Evolutionary conservation across 768 basidiomycete species (phyloP), one percentile per base, ranked within the genome.

Genomic region (Grammothele lineata): DNA sequence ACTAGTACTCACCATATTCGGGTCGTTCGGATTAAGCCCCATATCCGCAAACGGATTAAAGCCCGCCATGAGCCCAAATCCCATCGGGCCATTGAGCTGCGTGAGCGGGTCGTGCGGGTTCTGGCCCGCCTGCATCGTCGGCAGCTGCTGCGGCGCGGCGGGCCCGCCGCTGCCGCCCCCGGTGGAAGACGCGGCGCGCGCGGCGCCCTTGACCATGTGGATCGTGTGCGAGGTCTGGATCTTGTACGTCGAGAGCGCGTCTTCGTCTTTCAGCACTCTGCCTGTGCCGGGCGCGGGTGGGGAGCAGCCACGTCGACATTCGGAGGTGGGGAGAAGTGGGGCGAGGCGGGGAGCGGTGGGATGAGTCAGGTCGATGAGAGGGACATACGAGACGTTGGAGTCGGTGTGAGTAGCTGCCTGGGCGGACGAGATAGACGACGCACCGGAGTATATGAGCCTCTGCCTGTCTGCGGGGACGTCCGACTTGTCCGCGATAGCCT

Each of bases 1-100:
- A 26, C 18, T n/a, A 15, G 34, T 14, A 68, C 79, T 54, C 50
- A 91, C 92, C 81, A 95, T 89, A 63, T 97, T 96, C 0, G 94
- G 94, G 63, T 97, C 95, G 57, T 89, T 90, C 4, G 78, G 73
- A 61, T 99, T 99, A 36, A 95, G 40, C 1, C 94, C 95, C 80
- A 95, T 82, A 4, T 85, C 86, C 0, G 85, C 76, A 60, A 99
- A 98, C 0, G 96, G 95, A 58, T 98, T 97, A 62, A 94, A 72
- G 5, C 88, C 87, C 0, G 86, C 86, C 79, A 90, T 80, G 15
- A 78, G 71, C 1, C 90, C 91, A 55, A 83, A 89, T 0, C 84
- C 88, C 65, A 80, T 68, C 58, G 84, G 81, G 14, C 83, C 74
- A 62, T 93, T 94, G 41, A 92, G 74, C 47, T 80, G 85, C 0